Percentiles rank a stretch among this genome's conserved stretches.
Conservation (phyloP, 2,329 filamentous ascomycete genomes). For the Ascochyta viciae-villosae region DNA sequence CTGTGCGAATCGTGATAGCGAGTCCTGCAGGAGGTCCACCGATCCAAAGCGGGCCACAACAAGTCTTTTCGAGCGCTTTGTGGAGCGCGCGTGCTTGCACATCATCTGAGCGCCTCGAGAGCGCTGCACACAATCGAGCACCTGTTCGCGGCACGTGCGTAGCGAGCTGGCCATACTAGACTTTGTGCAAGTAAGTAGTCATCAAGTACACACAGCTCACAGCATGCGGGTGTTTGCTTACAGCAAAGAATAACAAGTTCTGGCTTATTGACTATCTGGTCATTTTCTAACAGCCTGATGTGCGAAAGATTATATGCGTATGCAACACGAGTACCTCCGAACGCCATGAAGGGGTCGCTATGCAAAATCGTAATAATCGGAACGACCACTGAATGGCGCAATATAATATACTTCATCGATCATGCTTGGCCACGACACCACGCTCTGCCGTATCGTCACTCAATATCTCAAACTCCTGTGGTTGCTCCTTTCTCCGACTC, state of each 20-base stretch:
- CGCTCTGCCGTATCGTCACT: background rate
- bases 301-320: too few relatives aligned
- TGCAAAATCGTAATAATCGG: background rate
- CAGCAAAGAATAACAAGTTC: background rate
- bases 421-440: background rate
- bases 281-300: background rate
- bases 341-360: background rate
- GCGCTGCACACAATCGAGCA: background rate
- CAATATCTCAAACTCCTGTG: conserved; percentile 4
- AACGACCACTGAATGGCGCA: background rate
- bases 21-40: background rate
- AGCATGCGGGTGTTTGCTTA: background rate
- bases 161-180: background rate
- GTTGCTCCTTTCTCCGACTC: background rate
- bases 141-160: background rate
- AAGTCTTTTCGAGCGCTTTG: background rate
- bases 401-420: background rate
- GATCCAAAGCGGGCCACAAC: conserved; percentile 1
- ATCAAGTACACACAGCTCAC: background rate
- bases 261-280: background rate
- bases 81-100: background rate
- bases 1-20: conserved; percentile 3
- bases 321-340: background rate
- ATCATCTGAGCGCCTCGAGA: conserved; percentile 1
- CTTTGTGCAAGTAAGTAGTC: background rate